These are phyloP conservation scores for Candida suzukii DNA, from an alignment of 805 yeast genomes.

Conservation along the genomic window DNA sequence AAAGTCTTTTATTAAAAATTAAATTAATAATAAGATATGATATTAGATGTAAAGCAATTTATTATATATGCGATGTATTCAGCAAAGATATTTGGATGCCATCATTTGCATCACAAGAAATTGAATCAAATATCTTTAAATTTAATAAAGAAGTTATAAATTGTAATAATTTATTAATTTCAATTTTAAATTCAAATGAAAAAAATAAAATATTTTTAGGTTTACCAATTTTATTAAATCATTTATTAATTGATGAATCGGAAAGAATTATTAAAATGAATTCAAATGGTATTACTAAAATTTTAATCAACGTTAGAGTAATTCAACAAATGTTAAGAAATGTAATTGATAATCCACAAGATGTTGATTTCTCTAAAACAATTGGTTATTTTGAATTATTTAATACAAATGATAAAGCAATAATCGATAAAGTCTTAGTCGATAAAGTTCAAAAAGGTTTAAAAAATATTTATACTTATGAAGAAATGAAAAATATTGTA, in stretches of 20 bases:
- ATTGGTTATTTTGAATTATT: conserved; percentile 51
- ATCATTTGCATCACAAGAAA: conserved; percentile 47
- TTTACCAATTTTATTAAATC: conserved; percentile 43
- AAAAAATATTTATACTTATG: conserved; percentile 23
- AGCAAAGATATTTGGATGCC: conserved; percentile 44
- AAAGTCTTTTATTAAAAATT: conserved; percentile 29
- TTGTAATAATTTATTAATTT: conserved; percentile 28
- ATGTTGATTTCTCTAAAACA: conserved; percentile 46
- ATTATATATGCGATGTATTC: conserved; percentile 43
- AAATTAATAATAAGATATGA: conserved; percentile 50
- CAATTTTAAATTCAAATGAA: conserved; percentile 26
- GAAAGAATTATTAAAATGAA: conserved; percentile 43
- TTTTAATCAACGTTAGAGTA: conserved; percentile 55
- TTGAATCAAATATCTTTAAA: conserved; percentile 46
- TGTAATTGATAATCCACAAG: conserved; percentile 42
- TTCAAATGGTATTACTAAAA: conserved; percentile 49
- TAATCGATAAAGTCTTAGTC: conserved; percentile 36
- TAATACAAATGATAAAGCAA: conserved; percentile 39
- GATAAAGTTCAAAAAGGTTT: conserved; percentile 22
- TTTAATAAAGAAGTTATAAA: conserved; percentile 43
- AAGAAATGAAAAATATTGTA: conserved; percentile 44
- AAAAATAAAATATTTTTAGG: conserved; percentile 34
- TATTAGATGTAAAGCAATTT: conserved; percentile 44
- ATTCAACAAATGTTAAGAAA: conserved; percentile 64
- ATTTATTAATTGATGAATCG: conserved; percentile 45